phyloP scores from a whole-genome alignment of 2,329 filamentous ascomycete genomes.

The Fusarium sp. region DNA sequence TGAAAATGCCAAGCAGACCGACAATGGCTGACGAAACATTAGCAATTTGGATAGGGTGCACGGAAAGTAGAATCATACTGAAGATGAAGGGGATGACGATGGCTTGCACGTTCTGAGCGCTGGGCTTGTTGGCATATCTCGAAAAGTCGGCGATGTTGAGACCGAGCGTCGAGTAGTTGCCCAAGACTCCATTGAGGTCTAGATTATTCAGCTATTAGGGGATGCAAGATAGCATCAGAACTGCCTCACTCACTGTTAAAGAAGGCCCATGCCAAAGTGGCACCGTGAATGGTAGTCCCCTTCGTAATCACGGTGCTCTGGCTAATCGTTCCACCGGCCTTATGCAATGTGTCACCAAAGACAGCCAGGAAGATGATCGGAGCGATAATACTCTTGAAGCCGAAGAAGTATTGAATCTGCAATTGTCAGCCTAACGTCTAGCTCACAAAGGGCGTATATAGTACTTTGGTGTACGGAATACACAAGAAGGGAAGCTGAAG shows the following conservation, averaged over 20 bases:
- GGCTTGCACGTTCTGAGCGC: slow-evolving; percentile 18
- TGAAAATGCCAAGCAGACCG: slow-evolving; percentile 15
- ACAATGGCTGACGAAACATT: slow-evolving; percentile 5
- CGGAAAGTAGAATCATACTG: neutral
- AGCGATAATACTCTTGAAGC: slow-evolving; percentile 14
- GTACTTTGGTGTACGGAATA: slow-evolving; percentile 14
- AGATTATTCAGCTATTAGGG: neutral
- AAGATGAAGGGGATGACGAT: slow-evolving; percentile 16
- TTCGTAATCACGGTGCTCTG: slow-evolving; percentile 11
- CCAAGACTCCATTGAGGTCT: slow-evolving; percentile 21
- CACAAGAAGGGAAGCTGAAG: slow-evolving; percentile 20
- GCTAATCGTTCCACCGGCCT: slow-evolving; percentile 9
- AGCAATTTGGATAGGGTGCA: neutral
- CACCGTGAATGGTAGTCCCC: slow-evolving; percentile 15
- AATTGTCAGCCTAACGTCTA: neutral
- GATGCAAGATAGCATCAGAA: neutral
- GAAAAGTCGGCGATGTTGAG: slow-evolving; percentile 20
- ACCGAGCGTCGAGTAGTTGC: slow-evolving; percentile 15
- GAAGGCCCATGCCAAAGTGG: slow-evolving; percentile 14
- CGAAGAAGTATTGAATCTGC: slow-evolving; percentile 12
- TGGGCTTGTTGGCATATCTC: slow-evolving; percentile 20
- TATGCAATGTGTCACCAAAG: slow-evolving; percentile 13
- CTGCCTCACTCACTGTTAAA: slow-evolving; percentile 5
- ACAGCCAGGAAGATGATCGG: slow-evolving; percentile 13
- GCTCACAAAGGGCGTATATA: rapidly evolving